phyloP scores from a whole-genome alignment of 768 basidiomycete genomes.

The Inosperma sp. region DNA sequence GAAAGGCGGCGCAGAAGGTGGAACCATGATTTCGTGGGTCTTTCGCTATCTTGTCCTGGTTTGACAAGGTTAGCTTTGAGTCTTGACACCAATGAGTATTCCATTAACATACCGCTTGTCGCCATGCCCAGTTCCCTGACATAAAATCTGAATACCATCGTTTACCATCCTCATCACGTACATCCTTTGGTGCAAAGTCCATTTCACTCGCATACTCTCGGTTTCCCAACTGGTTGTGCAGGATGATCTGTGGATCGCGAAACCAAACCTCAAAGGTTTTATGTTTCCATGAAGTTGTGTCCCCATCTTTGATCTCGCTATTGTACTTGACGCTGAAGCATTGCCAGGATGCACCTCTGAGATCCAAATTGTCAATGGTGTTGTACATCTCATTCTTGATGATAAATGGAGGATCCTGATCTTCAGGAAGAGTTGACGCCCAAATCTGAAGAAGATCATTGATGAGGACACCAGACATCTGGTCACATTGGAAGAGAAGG shows the following conservation, averaged over 20 bases:
- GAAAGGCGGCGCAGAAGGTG: not conserved
- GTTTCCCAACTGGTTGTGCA: conserved; percentile 20
- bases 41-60: conserved; percentile 10
- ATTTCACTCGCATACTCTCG: conserved; percentile 25
- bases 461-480: conserved; percentile 21
- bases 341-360: conserved; percentile 36
- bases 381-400: conserved; percentile 28
- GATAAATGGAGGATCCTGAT: conserved; percentile 28
- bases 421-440: conserved; percentile 14
- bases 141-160: conserved; percentile 35
- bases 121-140: too few relatives aligned
- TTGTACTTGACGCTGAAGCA: conserved; percentile 28
- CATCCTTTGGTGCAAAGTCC: conserved; percentile 21
- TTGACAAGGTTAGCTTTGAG: not conserved
- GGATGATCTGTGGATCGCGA: conserved; percentile 16
- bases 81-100: not conserved
- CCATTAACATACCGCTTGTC: conserved; percentile 29
- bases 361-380: conserved; percentile 32
- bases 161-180: conserved; percentile 12
- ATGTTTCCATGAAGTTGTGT: conserved; percentile 14
- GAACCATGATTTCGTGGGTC: not conserved
- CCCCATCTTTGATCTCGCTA: conserved; percentile 13
- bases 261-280: conserved; percentile 25
- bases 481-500: conserved; percentile 15
- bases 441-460: conserved; percentile 24